Evolutionary conservation across 257 asterid species (phyloP), one percentile per base, ranked within the genome.

Genomic region (Petrea volubilis): DNA sequence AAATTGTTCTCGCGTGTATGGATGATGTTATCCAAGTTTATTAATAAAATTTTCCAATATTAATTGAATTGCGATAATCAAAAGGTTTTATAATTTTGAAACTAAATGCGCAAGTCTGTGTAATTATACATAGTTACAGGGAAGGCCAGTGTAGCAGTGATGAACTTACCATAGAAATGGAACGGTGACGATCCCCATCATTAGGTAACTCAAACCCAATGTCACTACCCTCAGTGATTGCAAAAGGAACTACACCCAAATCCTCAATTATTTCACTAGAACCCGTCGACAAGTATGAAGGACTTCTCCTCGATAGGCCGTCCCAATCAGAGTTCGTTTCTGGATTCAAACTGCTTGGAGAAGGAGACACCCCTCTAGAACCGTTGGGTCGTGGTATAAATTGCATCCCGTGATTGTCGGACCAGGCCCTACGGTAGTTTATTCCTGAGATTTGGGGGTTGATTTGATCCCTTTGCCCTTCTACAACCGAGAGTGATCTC

Each of bases 241-340:
- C 57, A 53, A 44, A 3, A 23, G 88, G 81, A 64, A 44, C 44
- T 60, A 79, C 64, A 60, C 75, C 74, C n/a, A 77, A 34, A 69
- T 77, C 87, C 51, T 71, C 88, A 57, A 74, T 65, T 46, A 72
- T 64, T 64, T 86, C 90, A 71, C 74, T 73, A 29, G 92, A 84
- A 70, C 79, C 28, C 41, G 91, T 68, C 71, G 98, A 84, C 63
- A 80, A 60, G 44, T 33, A 79, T 43, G 94, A 88, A 74, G 86
- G 75, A 79, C 84, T 88, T 86, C 84, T 77, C 76, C 60, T 76
- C 7, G 85, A 76, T 49, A 47, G 67, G 43, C 81, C 66, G 27
- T 82, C 86, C 76, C 74, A 66, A 69, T 83, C 88, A 44, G 74
- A 68, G 83, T 78, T 80, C 76, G 80, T 80, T 38, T 78, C 82